Evolutionary conservation across 2,329 filamentous ascomycete genomes (phyloP).

Genomic region (Stromatinia cepivora): DNA sequence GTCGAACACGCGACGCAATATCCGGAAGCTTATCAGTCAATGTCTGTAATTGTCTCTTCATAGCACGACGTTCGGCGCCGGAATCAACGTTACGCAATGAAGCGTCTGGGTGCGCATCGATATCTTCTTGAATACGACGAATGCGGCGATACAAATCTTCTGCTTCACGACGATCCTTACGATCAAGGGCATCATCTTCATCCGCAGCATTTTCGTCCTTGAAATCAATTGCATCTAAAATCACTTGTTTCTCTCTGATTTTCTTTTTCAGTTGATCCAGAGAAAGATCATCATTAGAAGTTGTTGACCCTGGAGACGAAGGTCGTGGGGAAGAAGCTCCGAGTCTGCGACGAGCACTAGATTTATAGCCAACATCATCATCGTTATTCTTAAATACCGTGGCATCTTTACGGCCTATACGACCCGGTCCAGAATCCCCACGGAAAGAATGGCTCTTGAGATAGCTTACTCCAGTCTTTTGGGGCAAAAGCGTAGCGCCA

Average conservation of each 20-base stretch:
- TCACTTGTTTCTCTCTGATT: constrained; percentile 88
- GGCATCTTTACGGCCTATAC: constrained; percentile 78
- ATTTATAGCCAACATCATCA: constrained; percentile 87
- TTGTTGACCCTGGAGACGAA: constrained; percentile 66
- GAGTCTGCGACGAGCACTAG: constrained; percentile 84
- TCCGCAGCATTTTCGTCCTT: constrained; percentile 87
- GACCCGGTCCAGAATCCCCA: constrained; percentile 57
- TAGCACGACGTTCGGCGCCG: constrained; percentile 79
- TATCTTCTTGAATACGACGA: constrained; percentile 88
- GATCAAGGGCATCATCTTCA: constrained; percentile 88
- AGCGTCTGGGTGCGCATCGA: constrained; percentile 85
- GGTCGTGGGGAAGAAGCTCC: constrained; percentile 76
- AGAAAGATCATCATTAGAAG: constrained; percentile 77
- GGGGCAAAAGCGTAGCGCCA: constrained; percentile 85
- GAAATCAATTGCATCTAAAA: constrained; percentile 95
- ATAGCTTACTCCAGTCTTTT: constrained; percentile 97
- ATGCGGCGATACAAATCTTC: constrained; percentile 94
- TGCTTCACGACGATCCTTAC: constrained; percentile 85
- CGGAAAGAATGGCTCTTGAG: constrained; percentile 94
- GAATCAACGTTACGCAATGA: constrained; percentile 70
- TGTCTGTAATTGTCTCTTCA: constrained; percentile 87
- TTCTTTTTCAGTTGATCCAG: constrained; percentile 89
- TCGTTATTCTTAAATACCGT: constrained; percentile 98
- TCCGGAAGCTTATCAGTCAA: constrained; percentile 89
- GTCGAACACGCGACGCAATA: constrained; percentile 86